A percentile compares a stretch with the other conserved stretches of the same genome.
Conservation (phyloP, 768 basidiomycete species). For the Suillus ampliporus region DNA sequence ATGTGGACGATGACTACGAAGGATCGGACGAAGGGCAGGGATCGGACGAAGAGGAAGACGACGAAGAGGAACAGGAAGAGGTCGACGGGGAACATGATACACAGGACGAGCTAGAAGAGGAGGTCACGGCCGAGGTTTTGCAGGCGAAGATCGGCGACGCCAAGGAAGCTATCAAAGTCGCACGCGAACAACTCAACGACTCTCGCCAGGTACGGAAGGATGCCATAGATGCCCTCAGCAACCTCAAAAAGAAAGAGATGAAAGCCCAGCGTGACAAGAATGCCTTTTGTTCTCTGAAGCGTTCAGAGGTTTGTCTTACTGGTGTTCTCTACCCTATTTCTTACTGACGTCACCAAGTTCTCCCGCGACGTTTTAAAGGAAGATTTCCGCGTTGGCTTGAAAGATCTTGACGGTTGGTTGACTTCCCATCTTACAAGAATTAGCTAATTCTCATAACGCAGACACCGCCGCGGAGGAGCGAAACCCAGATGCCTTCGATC, state of each 20-base stretch:
- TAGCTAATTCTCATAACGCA: conserved; percentile 22
- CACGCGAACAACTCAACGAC: conserved; percentile 43
- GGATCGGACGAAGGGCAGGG: conserved; percentile 18
- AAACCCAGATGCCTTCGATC: conserved; percentile 63
- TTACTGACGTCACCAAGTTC: conserved; percentile 40
- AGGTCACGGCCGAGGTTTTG: conserved; percentile 51
- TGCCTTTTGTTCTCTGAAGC: conserved; percentile 61
- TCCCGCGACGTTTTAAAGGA: conserved; percentile 62
- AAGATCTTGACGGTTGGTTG: conserved; percentile 59
- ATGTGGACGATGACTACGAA: background rate
- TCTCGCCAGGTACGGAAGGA: conserved; percentile 49
- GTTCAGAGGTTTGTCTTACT: conserved; percentile 51
- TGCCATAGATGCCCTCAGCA: conserved; percentile 40
- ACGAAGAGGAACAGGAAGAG: conserved; percentile 30
- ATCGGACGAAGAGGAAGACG: conserved; percentile 31
- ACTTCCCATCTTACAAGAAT: background rate
- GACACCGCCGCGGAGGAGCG: conserved; percentile 62
- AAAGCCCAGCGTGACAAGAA: conserved; percentile 55
- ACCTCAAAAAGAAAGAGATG: conserved; percentile 45
- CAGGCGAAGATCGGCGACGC: conserved; percentile 50
- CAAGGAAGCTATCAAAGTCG: conserved; percentile 46
- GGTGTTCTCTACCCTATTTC: conserved; percentile 6
- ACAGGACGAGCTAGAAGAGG: conserved; percentile 37
- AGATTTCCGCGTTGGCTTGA: conserved; percentile 63
- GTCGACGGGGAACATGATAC: conserved; percentile 23